Percentiles rank a stretch among this genome's conserved stretches.
Conservation (phyloP, 2,329 filamentous ascomycete genomes). For the Cercospora zeae-maydis region DNA sequence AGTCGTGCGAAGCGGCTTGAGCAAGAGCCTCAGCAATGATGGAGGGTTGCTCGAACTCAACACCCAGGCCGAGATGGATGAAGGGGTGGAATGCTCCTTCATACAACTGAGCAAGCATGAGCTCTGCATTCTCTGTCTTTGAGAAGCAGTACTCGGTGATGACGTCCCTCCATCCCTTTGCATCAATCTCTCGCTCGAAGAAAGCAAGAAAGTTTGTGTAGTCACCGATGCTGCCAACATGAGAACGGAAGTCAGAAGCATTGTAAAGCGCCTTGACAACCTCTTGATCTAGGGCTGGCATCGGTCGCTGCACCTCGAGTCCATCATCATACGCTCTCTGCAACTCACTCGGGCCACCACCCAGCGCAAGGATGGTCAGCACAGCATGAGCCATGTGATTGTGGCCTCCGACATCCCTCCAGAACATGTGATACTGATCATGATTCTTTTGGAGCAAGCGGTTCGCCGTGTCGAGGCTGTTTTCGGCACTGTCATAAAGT, state of each 20-base stretch:
- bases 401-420: neutral
- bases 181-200: neutral
- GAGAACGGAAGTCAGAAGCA: neutral
- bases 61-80: neutral
- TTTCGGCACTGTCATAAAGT: neutral
- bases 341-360: neutral
- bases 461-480: neutral
- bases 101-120: neutral
- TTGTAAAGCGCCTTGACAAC: neutral
- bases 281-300: neutral
- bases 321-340: neutral
- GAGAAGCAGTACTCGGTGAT: neutral
- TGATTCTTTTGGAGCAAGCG: neutral
- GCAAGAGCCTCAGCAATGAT: neutral
- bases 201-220: neutral
- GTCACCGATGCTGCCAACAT: neutral
- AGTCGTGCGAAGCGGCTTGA: neutral
- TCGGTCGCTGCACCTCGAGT: neutral
- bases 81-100: neutral
- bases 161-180: neutral
- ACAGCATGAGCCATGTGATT: neutral
- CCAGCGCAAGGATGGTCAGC: neutral
- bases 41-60: neutral
- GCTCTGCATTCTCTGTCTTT: neutral
- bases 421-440: neutral